These are phyloP conservation scores for Candida ulmi DNA, from an alignment of 805 yeast genomes.

Conservation along the genomic window DNA sequence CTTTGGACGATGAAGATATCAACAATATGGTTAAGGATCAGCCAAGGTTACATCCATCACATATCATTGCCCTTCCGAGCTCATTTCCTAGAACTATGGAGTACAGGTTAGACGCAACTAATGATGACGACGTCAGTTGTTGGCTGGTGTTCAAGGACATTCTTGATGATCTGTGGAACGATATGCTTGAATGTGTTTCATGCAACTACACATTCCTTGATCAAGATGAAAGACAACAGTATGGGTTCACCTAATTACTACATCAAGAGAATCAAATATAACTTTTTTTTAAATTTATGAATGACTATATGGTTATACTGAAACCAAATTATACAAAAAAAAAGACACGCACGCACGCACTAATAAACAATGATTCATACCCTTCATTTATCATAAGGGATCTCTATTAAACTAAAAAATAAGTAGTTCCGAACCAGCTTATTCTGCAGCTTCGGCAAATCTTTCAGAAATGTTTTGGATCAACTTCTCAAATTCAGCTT, in stretches of 20 bases:
- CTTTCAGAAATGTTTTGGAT: conserved; percentile 74
- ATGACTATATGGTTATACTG: no score
- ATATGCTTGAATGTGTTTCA: conserved; percentile 1
- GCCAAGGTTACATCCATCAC: not conserved
- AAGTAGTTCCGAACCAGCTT: conserved; percentile 15
- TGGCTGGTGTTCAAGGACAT: conserved; percentile 3
- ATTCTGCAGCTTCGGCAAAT: conserved; percentile 94
- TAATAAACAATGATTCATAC: not conserved
- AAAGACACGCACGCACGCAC: no score
- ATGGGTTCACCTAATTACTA: no score
- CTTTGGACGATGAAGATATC: conserved; percentile 8
- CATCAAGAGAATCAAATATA: no score
- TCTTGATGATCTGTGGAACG: conserved; percentile 6
- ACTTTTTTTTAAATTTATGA: no score
- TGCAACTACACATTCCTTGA: not conserved
- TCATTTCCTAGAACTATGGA: not conserved
- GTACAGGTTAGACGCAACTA: not conserved
- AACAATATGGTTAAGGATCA: conserved; percentile 1
- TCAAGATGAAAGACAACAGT: not conserved
- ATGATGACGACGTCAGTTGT: conserved; percentile 5
- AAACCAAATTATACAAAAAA: no score
- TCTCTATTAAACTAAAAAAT: not conserved
- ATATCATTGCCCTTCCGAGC: not conserved
- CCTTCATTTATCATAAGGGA: no score
- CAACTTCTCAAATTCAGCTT: conserved; percentile 71